These are phyloP conservation scores for Erodium maritimum DNA, from an alignment of 345 rosid genomes.

Conservation along the genomic window DNA sequence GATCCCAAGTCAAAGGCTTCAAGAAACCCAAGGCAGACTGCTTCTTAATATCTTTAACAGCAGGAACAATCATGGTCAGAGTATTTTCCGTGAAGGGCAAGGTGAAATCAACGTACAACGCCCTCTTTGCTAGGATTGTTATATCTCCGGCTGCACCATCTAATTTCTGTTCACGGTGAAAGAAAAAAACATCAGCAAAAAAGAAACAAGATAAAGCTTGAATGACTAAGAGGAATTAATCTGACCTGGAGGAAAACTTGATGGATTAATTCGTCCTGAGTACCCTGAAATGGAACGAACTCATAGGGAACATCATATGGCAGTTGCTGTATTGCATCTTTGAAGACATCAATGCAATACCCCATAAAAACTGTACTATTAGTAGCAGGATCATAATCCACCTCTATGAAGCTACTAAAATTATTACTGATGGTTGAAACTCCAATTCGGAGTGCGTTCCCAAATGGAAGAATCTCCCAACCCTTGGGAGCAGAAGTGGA, in stretches of 20 bases:
- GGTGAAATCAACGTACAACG: neutral
- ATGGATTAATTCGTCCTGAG: neutral
- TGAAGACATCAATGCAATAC: neutral
- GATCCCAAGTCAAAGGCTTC: neutral
- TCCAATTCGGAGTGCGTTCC: neutral
- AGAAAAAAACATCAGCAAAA: neutral
- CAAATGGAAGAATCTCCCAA: neutral
- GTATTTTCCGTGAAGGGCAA: neutral
- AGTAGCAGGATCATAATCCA: neutral
- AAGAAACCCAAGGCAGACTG: neutral
- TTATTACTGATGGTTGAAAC: neutral
- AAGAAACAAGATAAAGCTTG: neutral
- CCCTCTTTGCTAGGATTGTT: neutral
- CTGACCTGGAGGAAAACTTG: neutral
- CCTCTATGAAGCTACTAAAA: neutral
- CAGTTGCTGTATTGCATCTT: neutral
- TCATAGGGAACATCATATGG: neutral
- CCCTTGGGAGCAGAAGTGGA: neutral
- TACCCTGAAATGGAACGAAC: neutral
- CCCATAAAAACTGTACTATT: neutral
- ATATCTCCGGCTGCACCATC: neutral
- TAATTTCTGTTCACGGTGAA: neutral
- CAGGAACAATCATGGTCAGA: neutral
- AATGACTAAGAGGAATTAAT: neutral
- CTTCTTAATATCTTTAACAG: neutral